Conservation (phyloP, 331 rosid species). For the Pyracantha coccinea region DNA sequence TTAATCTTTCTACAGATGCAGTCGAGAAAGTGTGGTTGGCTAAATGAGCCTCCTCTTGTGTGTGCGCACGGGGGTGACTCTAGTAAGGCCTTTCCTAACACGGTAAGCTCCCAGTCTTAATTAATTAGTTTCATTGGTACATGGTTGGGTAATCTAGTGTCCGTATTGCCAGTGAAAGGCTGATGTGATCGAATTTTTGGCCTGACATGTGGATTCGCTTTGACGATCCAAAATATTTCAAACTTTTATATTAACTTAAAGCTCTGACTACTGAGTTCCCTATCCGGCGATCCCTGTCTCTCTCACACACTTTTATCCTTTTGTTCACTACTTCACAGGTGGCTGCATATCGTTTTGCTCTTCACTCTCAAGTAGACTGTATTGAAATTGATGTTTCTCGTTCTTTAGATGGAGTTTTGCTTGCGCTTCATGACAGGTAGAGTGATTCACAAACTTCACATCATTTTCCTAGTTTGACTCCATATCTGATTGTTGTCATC, state of each 20-base stretch:
- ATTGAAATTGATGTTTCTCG: slow-evolving; percentile 93
- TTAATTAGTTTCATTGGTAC: background rate
- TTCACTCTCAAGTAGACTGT: slow-evolving; percentile 66
- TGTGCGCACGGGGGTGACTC: slow-evolving; percentile 99
- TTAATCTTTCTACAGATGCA: slow-evolving; percentile 35
- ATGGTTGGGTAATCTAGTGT: background rate
- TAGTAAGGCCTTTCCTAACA: slow-evolving; percentile 63
- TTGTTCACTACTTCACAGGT: slow-evolving; percentile 25
- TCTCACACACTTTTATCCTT: background rate
- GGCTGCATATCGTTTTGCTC: slow-evolving; percentile 59
- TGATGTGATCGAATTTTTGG: background rate
- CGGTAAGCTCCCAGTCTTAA: slow-evolving; percentile 18
- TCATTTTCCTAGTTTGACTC: background rate
- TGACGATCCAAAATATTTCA: background rate
- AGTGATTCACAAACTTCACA: slow-evolving; percentile 1
- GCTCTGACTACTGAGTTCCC: background rate
- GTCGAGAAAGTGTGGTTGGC: slow-evolving; percentile 52
- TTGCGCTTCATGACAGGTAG: slow-evolving; percentile 89
- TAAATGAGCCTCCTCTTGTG: slow-evolving; percentile 62
- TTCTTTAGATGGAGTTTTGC: slow-evolving; percentile 68
- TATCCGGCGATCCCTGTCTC: background rate
- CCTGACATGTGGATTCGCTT: background rate
- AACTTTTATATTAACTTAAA: background rate
- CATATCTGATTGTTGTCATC: background rate
- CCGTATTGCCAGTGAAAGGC: background rate